A percentile compares a stretch with the other conserved stretches of the same genome.
Evolutionary conservation across 176 grass and related monocot genomes (phyloP).

Genomic region (Coix lacrymajobi): DNA sequence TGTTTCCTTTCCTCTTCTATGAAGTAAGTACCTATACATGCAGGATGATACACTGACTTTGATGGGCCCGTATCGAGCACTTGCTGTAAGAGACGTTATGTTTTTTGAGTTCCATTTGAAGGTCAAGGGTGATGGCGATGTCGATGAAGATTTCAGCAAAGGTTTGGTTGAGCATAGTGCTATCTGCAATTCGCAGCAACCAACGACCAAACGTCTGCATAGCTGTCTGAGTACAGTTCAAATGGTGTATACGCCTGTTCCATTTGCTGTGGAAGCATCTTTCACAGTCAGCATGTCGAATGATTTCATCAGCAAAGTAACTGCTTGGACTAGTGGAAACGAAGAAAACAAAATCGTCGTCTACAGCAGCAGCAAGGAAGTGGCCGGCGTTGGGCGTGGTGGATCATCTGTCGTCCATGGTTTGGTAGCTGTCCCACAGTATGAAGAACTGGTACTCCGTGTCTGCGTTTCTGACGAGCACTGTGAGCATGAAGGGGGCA

Average conservation of each 20-base stretch:
- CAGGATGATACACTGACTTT: neutral
- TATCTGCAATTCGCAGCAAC: neutral
- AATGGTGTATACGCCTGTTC: neutral
- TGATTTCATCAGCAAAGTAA: neutral
- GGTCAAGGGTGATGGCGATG: neutral
- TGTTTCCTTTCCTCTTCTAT: neutral
- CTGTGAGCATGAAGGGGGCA: neutral
- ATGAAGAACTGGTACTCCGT: neutral
- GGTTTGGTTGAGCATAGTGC: no score
- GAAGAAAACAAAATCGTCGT: neutral
- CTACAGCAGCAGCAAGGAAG: neutral
- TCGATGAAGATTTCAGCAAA: no score
- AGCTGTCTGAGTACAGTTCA: neutral
- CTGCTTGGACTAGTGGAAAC: neutral
- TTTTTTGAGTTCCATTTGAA: slow-evolving; percentile 2
- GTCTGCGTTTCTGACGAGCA: neutral
- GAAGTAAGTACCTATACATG: neutral
- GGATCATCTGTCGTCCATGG: neutral
- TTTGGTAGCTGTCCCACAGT: neutral
- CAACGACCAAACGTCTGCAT: neutral
- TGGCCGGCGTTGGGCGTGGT: no score
- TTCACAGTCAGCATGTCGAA: neutral
- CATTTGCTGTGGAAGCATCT: neutral
- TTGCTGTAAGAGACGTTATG: neutral
- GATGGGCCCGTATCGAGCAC: neutral